A percentile compares a stretch with the other conserved stretches of the same genome.
These are phyloP conservation scores for Akanthomyces lecanii DNA, from an alignment of 2,329 filamentous ascomycete genomes.

Conservation along the genomic window DNA sequence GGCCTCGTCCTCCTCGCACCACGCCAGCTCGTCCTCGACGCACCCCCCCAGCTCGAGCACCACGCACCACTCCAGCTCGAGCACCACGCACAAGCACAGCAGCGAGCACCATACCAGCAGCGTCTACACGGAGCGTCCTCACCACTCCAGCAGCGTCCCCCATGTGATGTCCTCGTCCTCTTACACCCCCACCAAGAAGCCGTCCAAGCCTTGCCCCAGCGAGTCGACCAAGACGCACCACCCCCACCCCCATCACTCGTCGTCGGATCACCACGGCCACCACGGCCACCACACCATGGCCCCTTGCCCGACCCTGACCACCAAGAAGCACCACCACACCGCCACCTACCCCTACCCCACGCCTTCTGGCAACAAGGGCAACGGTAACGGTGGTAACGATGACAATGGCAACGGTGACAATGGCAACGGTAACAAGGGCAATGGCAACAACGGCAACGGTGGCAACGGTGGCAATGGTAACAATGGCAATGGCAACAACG, in stretches of 20 bases:
- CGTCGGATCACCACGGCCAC: neutral
- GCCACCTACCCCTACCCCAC: neutral
- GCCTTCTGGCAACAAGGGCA: neutral
- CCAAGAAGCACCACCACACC: neutral
- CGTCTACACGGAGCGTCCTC: neutral
- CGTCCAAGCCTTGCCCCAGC: too few species aligned
- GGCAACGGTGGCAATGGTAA: neutral
- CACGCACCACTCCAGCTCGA: neutral
- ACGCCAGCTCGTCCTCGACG: neutral
- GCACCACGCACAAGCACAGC: neutral
- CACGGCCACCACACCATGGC: neutral
- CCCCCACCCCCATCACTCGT: neutral
- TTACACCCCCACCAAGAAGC: neutral
- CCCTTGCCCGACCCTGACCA: neutral
- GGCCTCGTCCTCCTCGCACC: neutral
- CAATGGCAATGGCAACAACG: neutral
- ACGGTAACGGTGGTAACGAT: neutral
- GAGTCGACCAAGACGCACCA: neutral
- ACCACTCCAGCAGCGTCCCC: neutral
- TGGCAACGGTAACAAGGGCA: neutral
- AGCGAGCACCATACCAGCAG: neutral
- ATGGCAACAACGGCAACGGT: neutral
- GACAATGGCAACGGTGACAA: neutral
- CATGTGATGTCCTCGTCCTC: neutral
- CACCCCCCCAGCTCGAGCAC: neutral